Evolutionary conservation across 768 basidiomycete genomes (phyloP).

Genomic region (Agrocybe praecox): DNA sequence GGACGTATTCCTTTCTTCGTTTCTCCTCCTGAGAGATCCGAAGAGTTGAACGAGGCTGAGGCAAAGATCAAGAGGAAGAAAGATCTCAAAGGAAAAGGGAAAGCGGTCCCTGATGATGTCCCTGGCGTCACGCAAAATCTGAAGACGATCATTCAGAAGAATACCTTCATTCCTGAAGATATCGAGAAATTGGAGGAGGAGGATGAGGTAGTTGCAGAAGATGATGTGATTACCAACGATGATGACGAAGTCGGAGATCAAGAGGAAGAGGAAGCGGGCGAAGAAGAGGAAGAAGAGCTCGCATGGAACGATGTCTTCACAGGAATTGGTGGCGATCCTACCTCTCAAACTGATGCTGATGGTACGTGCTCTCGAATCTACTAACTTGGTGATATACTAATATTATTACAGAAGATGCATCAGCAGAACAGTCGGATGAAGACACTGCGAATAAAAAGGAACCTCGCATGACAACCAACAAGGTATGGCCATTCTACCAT

Average conservation of each 20-base stretch:
- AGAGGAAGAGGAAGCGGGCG: slow-evolving; percentile 40
- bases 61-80: slow-evolving; percentile 52
- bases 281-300: slow-evolving; percentile 60
- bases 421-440: slow-evolving; percentile 34
- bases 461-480: slow-evolving; percentile 91
- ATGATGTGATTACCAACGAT: slow-evolving; percentile 43
- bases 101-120: slow-evolving; percentile 44
- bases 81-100: slow-evolving; percentile 56
- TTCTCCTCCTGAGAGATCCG: slow-evolving; percentile 81
- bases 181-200: slow-evolving; percentile 65
- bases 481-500: slow-evolving; percentile 45
- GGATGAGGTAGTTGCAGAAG: slow-evolving; percentile 46
- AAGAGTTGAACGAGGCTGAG: slow-evolving; percentile 68
- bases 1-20: slow-evolving; percentile 98
- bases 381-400: slow-evolving; percentile 3
- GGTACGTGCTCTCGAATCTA: slow-evolving; percentile 13
- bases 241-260: slow-evolving; percentile 26
- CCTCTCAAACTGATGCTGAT: slow-evolving; percentile 21
- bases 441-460: slow-evolving; percentile 47
- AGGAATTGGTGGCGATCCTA: slow-evolving; percentile 38
- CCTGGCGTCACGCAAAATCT: slow-evolving; percentile 85
- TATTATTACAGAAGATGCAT: slow-evolving; percentile 11
- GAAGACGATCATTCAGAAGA: slow-evolving; percentile 87
- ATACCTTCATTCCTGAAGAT: slow-evolving; percentile 85
- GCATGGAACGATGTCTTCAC: slow-evolving; percentile 89